A percentile compares a stretch with the other conserved stretches of the same genome.
phyloP scores from a whole-genome alignment of 73 alveolate species.

The Paramecium sonneborni region DNA sequence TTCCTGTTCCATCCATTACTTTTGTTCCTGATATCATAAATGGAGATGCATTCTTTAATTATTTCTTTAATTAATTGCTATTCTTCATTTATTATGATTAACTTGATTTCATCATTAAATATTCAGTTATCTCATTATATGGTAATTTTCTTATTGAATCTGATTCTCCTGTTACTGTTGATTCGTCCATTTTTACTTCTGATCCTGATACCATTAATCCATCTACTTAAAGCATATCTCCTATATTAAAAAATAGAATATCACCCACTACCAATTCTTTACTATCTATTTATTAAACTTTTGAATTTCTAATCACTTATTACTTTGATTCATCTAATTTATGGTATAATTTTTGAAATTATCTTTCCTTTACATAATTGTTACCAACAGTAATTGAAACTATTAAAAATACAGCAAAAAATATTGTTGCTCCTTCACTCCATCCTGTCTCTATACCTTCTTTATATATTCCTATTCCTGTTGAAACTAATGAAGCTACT shows the following conservation, averaged over 20 bases:
- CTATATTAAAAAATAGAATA: constrained; percentile 65
- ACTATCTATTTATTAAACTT: constrained; percentile 63
- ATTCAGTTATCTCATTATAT: constrained; percentile 23
- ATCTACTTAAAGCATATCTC: constrained; percentile 75
- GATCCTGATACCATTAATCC: constrained; percentile 71
- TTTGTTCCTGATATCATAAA: constrained; percentile 53
- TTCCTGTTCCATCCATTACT: constrained; percentile 76
- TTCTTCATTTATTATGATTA: constrained; percentile 3
- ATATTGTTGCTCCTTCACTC: constrained; percentile 98
- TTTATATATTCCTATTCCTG: constrained; percentile 71
- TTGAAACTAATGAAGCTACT: constrained; percentile 93
- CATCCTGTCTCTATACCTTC: constrained; percentile 93
- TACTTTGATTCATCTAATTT: constrained; percentile 71
- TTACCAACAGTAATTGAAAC: constrained; percentile 90
- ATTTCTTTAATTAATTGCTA: neutral
- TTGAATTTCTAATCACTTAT: constrained; percentile 69
- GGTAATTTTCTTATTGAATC: constrained; percentile 68
- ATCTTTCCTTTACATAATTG: constrained; percentile 81
- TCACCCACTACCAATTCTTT: constrained; percentile 75
- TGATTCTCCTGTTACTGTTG: constrained; percentile 76
- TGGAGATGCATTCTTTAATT: constrained; percentile 21
- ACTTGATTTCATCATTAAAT: neutral
- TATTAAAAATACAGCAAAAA: constrained; percentile 88
- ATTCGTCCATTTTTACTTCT: constrained; percentile 71
- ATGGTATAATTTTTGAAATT: constrained; percentile 52